phyloP scores from a whole-genome alignment of 2,329 filamentous ascomycete genomes.

The Colletotrichum scovillei region DNA sequence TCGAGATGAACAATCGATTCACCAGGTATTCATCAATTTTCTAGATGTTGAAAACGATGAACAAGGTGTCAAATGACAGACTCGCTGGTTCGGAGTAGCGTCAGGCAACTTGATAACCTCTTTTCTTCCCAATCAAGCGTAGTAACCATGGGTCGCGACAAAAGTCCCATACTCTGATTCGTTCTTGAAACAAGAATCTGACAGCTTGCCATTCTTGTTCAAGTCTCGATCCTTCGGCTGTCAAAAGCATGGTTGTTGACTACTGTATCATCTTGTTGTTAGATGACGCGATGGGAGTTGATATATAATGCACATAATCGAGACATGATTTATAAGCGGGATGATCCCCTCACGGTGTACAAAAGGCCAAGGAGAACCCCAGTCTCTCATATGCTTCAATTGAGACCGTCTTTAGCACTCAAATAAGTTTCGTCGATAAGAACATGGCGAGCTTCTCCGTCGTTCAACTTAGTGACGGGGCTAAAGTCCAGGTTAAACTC shows the following conservation, averaged over 20 bases:
- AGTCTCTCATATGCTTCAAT: no score
- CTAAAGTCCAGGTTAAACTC: conserved; percentile 34
- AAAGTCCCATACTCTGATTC: not conserved
- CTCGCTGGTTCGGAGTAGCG: not conserved
- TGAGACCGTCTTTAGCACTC: no score
- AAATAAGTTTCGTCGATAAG: no score
- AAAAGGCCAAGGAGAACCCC: not conserved
- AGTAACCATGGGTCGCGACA: not conserved
- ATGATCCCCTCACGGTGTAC: not conserved
- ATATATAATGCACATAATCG: not conserved
- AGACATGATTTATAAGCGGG: not conserved
- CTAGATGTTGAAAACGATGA: no score
- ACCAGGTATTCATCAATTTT: no score
- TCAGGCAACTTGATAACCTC: not conserved
- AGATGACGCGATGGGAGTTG: not conserved
- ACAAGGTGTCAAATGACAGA: no score
- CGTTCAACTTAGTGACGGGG: conserved; percentile 37
- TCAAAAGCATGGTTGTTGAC: not conserved
- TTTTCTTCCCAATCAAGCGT: not conserved
- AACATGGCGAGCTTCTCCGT: not conserved
- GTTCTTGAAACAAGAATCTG: not conserved
- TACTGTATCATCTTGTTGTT: not conserved
- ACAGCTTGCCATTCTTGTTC: not conserved
- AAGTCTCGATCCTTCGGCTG: not conserved
- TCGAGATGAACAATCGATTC: no score